Evolutionary conservation across 208 protist species (phyloP), one percentile per base, ranked within the genome.

Genomic region (Herpetomonas samuelpessoai): DNA sequence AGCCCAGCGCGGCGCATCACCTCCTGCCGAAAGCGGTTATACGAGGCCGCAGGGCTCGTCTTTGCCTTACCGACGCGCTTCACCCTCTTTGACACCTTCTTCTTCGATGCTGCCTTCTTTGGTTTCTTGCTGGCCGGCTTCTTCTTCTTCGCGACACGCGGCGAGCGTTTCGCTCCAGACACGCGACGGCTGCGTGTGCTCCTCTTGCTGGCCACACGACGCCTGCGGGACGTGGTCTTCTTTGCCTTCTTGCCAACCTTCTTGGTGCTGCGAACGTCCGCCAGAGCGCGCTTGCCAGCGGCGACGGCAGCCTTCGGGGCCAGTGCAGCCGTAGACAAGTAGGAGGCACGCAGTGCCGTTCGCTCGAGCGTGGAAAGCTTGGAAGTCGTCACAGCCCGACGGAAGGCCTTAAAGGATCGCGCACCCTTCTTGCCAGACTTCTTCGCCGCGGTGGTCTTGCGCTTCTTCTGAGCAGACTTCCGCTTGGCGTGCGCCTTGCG

Each of bases 1-100:
- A 81, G 46, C 21, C 55, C 55, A 24, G 69, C 57, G 10, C 49
- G 24, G 24, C 41, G 51, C 56, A 79, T 22, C 49, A 83, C 66
- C 26, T 56, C 39, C 1, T 25, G 10, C 6, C 49, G 51, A 56
- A 83, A 83, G 21, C 47, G 16, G 1, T 57, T 58, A 29, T 67
- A 83, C 18, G 6, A 49, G 24, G 30, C 35, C 57, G 51, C 53
- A 16, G 29, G 29, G n/a, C 3, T 30, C 27, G 29, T 26, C 60
- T 57, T 65, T 2, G 24, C 51, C 47, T 65, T 65, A 25, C 39
- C 39, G 25, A 50, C 50, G 26, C 9, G 24, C 59, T 41, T 41
- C 9, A 26, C 24, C 19, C 7, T 31, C 49, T 54, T 54, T n/a
- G n/a, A n/a, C 19, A 26, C 10, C 49, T 54, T 54, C 49, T 21